Base-by-base conservation (phyloP, 78 protist species). In the Parvularia atlantis region DNA sequence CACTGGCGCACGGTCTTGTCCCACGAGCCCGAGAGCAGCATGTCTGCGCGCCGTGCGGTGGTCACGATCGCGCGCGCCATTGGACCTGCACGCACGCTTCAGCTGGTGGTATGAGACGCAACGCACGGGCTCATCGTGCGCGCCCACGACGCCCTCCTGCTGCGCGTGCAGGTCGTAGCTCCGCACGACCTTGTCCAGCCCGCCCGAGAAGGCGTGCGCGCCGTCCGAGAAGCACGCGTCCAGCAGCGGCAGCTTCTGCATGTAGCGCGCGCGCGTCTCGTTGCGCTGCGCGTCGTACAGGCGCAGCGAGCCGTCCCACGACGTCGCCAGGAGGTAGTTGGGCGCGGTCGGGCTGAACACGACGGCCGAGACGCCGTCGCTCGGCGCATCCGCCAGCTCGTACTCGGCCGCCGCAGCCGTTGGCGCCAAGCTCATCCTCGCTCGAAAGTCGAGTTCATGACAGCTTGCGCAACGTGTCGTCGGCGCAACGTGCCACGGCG, bases 11-110 rank as follows among this genome's bases (percentile, higher is more conserved):
- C 37, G 2, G 66, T 66, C 14, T 62, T 28, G 73, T 92, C 96
- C 96, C 96, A 92, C 2, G 86, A 24, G 13, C 96, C 96, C 31
- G 87, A 48, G 39, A 6, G 22, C 40, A 66, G 22, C 40, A 11
- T 59, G 10, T 24, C 30, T 6, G 10, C 53, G 56, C 40, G 56
- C 40, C 14, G 0, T 3, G 57, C 57, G 22, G 31, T 26, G 57
- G 22, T 26, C 22, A 53, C 22, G 57, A 53, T 53, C 22, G 22
- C 22, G 22, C 22, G 57, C 22, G 57, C 20, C 57, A 26, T 53
- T 20, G 22, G 57, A 53, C 57, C 22, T 53, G 22, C 20, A 20
- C 20, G 20, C 26, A 60, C 65, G 19, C 26, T 20, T 60, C 24
- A n/a, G 39, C 39, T 20, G 35, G 39, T 20, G 26, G 65, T 60